Percentiles rank a stretch among this genome's conserved stretches.
Evolutionary conservation across 208 protist species (phyloP).

Genomic region (Leishmania gerbilli): DNA sequence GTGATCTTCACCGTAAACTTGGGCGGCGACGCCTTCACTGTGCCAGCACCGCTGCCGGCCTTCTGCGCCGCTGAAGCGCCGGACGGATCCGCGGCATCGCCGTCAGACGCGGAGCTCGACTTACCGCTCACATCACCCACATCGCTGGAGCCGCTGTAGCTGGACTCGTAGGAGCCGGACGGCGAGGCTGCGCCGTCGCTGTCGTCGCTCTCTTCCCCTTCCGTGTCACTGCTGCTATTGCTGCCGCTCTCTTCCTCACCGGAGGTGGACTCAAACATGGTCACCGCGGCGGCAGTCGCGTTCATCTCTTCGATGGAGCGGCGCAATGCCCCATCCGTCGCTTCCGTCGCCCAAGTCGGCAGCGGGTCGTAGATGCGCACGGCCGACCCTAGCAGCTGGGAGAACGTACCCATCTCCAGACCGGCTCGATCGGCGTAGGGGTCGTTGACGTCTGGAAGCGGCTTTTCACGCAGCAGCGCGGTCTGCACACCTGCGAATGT

Average conservation of each 20-base stretch:
- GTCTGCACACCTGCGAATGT: slow-evolving; percentile 53
- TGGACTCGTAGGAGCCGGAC: slow-evolving; percentile 19
- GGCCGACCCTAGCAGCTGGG: slow-evolving; percentile 52
- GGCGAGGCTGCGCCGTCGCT: slow-evolving; percentile 9
- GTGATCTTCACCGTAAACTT: slow-evolving; percentile 2
- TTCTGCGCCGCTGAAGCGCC: not conserved
- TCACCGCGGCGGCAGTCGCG: slow-evolving; percentile 19
- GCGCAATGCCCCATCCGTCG: slow-evolving; percentile 44
- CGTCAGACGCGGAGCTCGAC: not conserved
- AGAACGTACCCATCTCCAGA: slow-evolving; percentile 67
- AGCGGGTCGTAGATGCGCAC: slow-evolving; percentile 52
- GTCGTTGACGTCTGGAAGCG: slow-evolving; percentile 46
- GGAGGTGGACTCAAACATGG: slow-evolving; percentile 20
- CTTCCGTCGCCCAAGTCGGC: slow-evolving; percentile 48
- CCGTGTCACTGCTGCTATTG: slow-evolving; percentile 15
- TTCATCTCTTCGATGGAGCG: slow-evolving; percentile 22
- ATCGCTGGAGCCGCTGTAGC: slow-evolving; percentile 7
- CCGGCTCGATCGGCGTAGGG: slow-evolving; percentile 38
- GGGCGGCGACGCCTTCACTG: not conserved
- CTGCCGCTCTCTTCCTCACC: slow-evolving; percentile 16
- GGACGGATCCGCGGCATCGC: not conserved
- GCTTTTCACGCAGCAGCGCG: slow-evolving; percentile 56
- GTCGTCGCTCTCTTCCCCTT: slow-evolving; percentile 3
- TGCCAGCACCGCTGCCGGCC: not conserved
- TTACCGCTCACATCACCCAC: slow-evolving; percentile 1